Percentiles rank a stretch among this genome's conserved stretches.
phyloP scores from a whole-genome alignment of 2,329 filamentous ascomycete genomes.

The Pseudogymnoascus sp. region DNA sequence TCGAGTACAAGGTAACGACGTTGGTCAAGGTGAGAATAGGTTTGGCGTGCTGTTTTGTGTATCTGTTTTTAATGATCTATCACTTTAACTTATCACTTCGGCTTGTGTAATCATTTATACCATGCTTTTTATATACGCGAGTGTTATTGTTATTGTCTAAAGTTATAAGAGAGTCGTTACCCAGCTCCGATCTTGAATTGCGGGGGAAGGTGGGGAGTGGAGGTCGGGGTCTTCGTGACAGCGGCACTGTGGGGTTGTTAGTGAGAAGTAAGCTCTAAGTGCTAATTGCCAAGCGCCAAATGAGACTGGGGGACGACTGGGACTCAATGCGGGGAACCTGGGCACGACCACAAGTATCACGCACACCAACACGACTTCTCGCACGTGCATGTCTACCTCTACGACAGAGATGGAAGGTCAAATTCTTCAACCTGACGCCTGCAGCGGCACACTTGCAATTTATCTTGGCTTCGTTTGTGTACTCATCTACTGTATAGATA shows the following conservation, averaged over 20 bases:
- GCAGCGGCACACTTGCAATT: background rate
- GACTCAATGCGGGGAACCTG: slow-evolving; percentile 1
- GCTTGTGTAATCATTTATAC: background rate
- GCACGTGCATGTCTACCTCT: background rate
- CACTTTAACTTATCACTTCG: background rate
- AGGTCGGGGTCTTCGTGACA: background rate
- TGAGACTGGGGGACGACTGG: background rate
- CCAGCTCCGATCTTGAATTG: background rate
- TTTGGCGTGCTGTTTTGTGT: background rate
- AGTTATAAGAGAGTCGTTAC: background rate
- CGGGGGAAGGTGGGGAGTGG: background rate
- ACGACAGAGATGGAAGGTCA: background rate
- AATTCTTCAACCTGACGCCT: background rate
- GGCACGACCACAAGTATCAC: background rate
- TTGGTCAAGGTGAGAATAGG: background rate
- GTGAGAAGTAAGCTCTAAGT: background rate
- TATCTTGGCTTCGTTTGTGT: background rate
- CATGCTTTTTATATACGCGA: background rate
- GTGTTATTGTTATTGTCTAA: background rate
- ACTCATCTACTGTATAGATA: background rate
- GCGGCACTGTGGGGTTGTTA: background rate
- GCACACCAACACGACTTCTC: background rate
- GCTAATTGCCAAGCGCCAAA: background rate
- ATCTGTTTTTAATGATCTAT: background rate
- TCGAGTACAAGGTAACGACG: background rate